phyloP scores from a whole-genome alignment of 192 early-diverging fungal species.

The Entomortierella beljakovae region DNA sequence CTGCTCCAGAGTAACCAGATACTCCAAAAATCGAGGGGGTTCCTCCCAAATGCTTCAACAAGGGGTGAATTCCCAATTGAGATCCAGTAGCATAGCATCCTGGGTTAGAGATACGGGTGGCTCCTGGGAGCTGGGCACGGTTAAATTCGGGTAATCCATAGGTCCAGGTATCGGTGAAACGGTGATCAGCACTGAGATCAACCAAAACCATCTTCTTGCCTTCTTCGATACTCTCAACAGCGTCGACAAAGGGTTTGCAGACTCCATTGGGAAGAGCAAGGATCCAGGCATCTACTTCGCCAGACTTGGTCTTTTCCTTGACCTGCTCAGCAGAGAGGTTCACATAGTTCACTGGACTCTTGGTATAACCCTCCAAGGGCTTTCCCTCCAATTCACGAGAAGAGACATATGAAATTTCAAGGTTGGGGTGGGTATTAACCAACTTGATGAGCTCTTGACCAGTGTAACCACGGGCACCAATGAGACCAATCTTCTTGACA shows the following conservation, averaged over 20 bases:
- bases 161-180: constrained; percentile 88
- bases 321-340: constrained; percentile 84
- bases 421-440: constrained; percentile 85
- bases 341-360: constrained; percentile 76
- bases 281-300: constrained; percentile 94
- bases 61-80: constrained; percentile 89
- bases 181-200: constrained; percentile 94
- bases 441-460: constrained; percentile 95
- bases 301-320: constrained; percentile 62
- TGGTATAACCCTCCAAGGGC: constrained; percentile 82
- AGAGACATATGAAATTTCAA: constrained; percentile 90
- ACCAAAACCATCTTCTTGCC: constrained; percentile 75
- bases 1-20: constrained; percentile 98
- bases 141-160: constrained; percentile 92
- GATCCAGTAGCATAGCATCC: constrained; percentile 99
- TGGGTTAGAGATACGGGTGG: constrained; percentile 91
- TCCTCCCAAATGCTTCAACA: constrained; percentile 74
- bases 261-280: constrained; percentile 97
- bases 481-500: constrained; percentile 81
- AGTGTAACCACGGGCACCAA: constrained; percentile 98
- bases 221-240: constrained; percentile 69
- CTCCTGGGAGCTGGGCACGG: constrained; percentile 69
- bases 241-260: constrained; percentile 92
- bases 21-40: constrained; percentile 92
- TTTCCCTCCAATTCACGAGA: constrained; percentile 96